Base-by-base conservation (phyloP, 306 rosid species). In the Crotalaria pallida region DNA sequence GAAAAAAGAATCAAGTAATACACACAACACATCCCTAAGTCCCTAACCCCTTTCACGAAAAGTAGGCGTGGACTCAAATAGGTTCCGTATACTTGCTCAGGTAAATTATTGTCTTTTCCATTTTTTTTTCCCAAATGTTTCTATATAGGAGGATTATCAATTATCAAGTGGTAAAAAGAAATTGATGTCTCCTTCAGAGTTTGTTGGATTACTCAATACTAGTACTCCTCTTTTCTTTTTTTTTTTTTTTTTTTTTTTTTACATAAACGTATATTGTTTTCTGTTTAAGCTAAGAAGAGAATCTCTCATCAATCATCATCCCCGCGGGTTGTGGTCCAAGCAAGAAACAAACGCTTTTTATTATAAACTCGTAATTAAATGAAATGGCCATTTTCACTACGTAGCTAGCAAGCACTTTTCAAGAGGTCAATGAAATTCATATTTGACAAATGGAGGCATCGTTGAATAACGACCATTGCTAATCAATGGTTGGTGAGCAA, bases 381-480 rank as follows among this genome's bases (percentile, higher is more conserved):
- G 48, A 71, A 57, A 63, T 43, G 38, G 63, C 34, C 10, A 13
- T 75, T 80, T 45, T 40, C 43, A 17, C 0, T n/a, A n/a, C n/a
- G n/a, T n/a, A n/a, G n/a, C n/a, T 0, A 12, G 16, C 50, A 31
- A 9, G 1, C 0, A 29, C 10, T 0, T 65, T 52, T 40, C 16
- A 75, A 40, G 33, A 56, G n/a, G 51, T 44, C 44, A 59, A 59
- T 51, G 26, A 67, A 45, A 19, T 66, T 60, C 29, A 55, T 3
- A 21, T 38, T 56, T 73, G 70, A 29, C n/a, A 38, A 49, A 58
- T 6, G 55, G 6, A 12, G 18, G 4, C 24, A 56, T 68, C 4
- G 69, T 73, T 68, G 85, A 81, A 73, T 23, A 56, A 52, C 73
- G 55, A 72, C 67, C 10, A 68, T 40, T 36, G 43, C n/a, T 27